phyloP scores from a whole-genome alignment of 2,329 filamentous ascomycete genomes.

The Spiromastix sp. region DNA sequence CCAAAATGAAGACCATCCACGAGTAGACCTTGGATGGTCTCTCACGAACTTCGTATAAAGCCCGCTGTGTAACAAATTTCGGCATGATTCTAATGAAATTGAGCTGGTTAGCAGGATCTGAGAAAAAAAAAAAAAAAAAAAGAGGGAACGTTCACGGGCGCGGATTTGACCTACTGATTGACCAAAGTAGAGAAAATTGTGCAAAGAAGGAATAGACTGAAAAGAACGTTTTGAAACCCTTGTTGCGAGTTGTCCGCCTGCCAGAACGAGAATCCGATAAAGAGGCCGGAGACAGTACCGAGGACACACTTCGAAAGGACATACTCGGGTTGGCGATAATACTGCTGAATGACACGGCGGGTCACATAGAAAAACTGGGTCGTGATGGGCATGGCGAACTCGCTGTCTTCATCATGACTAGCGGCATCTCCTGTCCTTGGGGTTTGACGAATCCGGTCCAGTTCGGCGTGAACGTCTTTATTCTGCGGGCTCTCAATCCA shows the following conservation, averaged over 20 bases:
- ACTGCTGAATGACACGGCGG: slow-evolving; percentile 76
- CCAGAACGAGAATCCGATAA: slow-evolving; percentile 78
- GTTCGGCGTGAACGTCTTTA: slow-evolving; percentile 46
- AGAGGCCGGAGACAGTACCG: slow-evolving; percentile 38
- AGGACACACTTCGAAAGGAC: slow-evolving; percentile 57
- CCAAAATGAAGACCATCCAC: slow-evolving; percentile 58
- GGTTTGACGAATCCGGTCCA: slow-evolving; percentile 49
- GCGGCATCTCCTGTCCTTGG: slow-evolving; percentile 32
- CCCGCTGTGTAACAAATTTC: slow-evolving; percentile 46
- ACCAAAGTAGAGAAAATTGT: too few species aligned
- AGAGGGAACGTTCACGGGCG: too few species aligned
- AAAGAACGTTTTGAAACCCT: slow-evolving; percentile 84
- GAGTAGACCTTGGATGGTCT: slow-evolving; percentile 59
- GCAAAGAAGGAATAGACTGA: slow-evolving; percentile 81
- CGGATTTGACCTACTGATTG: too few species aligned
- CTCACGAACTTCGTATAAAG: slow-evolving; percentile 50
- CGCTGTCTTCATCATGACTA: slow-evolving; percentile 4
- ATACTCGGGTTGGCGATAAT: slow-evolving; percentile 82
- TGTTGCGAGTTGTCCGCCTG: slow-evolving; percentile 62
- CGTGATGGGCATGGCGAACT: slow-evolving; percentile 63
- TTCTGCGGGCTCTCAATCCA: slow-evolving; percentile 46
- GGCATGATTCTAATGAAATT: slow-evolving; percentile 44
- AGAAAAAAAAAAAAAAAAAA: too few species aligned
- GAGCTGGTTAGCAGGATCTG: slow-evolving; percentile 61
- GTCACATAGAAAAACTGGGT: slow-evolving; percentile 58